Evolutionary conservation across 345 rosid species (phyloP).

Genomic region (Psidium friedrichsthalianum): DNA sequence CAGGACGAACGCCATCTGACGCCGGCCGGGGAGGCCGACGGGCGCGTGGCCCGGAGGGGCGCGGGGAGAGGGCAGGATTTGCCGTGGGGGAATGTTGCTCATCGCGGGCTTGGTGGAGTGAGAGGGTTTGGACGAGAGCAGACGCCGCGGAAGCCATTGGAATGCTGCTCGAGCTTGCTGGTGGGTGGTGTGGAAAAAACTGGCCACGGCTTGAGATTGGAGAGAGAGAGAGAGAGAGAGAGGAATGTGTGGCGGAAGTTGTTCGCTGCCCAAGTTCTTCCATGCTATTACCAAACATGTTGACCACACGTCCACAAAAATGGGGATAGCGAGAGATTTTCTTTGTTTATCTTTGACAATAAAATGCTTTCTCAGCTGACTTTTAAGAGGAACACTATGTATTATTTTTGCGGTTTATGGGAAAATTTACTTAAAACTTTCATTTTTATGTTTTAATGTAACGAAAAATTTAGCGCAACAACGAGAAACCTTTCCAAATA

Average conservation of each 20-base stretch:
- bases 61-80: conserved; percentile 11
- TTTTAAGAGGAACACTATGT: not conserved
- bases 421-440: not conserved
- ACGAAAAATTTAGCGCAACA: not conserved
- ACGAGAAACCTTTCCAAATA: not conserved
- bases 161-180: not conserved
- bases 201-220: not conserved
- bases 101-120: conserved; percentile 4
- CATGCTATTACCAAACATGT: not conserved
- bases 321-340: not conserved
- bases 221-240: not conserved
- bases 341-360: not conserved
- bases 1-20: conserved; percentile 42
- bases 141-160: conserved; percentile 45
- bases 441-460: not conserved
- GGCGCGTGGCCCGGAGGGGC: conserved; percentile 7
- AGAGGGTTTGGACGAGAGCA: conserved; percentile 9
- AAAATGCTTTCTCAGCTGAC: not conserved
- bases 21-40: conserved; percentile 16
- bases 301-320: not conserved
- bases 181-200: not conserved
- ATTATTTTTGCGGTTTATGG: not conserved
- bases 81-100: conserved; percentile 3
- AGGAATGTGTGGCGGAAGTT: not conserved
- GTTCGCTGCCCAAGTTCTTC: not conserved